A percentile compares a stretch with the other conserved stretches of the same genome.
These are phyloP conservation scores for Saxophila tyrrhenica DNA, from an alignment of 495 filamentous ascomycete species.

Conservation along the genomic window DNA sequence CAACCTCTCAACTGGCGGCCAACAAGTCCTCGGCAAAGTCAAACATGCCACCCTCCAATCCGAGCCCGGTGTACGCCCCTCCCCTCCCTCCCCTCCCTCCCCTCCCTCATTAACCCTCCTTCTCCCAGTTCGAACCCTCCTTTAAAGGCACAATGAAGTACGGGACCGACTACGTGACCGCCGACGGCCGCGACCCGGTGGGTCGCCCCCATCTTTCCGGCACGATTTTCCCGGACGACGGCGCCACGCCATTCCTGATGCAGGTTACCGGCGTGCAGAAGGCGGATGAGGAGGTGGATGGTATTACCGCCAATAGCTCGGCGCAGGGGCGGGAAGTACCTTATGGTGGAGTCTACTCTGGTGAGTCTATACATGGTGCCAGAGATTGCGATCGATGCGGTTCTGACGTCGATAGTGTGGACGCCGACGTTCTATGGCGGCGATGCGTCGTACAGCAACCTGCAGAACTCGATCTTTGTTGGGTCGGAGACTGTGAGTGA, in stretches of 20 bases:
- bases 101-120: not conserved
- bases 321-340: not conserved
- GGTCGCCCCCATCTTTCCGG: not conserved
- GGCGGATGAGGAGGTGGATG: not conserved
- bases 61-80: constrained; percentile 2
- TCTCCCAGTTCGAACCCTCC: constrained; percentile 4
- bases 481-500: constrained; percentile 9
- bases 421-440: constrained; percentile 6
- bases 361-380: not conserved
- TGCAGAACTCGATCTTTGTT: constrained; percentile 15
- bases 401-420: constrained; percentile 1
- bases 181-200: not conserved
- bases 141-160: not conserved
- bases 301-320: not conserved
- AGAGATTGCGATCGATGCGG: not conserved
- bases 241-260: constrained; percentile 1
- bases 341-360: constrained; percentile 1
- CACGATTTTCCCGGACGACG: constrained; percentile 3
- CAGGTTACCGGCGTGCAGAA: not conserved
- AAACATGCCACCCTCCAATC: not conserved
- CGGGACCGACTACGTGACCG: not conserved
- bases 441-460: constrained; percentile 5
- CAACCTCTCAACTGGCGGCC: not conserved
- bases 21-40: not conserved
- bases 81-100: not conserved